Percentiles rank a stretch among this genome's conserved stretches.
phyloP scores from a whole-genome alignment of 2,329 filamentous ascomycete genomes.

The Colletotrichum acutatum region DNA sequence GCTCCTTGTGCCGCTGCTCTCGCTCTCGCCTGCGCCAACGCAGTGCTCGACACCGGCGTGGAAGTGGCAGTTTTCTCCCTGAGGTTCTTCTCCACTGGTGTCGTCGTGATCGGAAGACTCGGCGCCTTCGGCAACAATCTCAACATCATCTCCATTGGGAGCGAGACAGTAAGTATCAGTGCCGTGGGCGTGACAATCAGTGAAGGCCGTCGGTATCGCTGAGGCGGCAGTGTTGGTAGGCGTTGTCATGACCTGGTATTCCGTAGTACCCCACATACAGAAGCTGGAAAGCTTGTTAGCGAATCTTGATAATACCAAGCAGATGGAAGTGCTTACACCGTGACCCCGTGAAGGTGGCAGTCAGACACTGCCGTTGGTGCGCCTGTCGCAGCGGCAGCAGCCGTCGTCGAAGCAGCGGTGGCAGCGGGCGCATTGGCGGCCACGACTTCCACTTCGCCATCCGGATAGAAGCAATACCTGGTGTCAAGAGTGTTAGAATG shows the following conservation, averaged over 20 bases:
- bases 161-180: slow-evolving; percentile 70
- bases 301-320: not conserved
- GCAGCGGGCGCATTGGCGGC: slow-evolving; percentile 34
- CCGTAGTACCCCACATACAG: slow-evolving; percentile 55
- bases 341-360: slow-evolving; percentile 54
- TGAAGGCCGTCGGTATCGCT: slow-evolving; percentile 69
- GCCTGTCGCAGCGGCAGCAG: slow-evolving; percentile 1
- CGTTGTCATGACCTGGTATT: slow-evolving; percentile 57
- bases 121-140: slow-evolving; percentile 56
- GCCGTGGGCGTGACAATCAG: slow-evolving; percentile 72
- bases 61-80: slow-evolving; percentile 72
- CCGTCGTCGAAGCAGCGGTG: slow-evolving; percentile 25
- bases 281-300: slow-evolving; percentile 45
- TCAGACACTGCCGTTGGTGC: slow-evolving; percentile 50
- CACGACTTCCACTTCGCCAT: slow-evolving; percentile 55
- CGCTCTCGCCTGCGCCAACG: slow-evolving; percentile 48
- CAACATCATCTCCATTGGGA: slow-evolving; percentile 69
- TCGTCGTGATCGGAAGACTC: slow-evolving; percentile 38
- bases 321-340: slow-evolving; percentile 46
- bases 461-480: slow-evolving; percentile 56
- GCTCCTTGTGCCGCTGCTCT: slow-evolving; percentile 44
- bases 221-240: slow-evolving; percentile 60
- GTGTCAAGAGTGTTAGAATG: not conserved
- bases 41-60: slow-evolving; percentile 78
- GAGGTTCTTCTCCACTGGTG: slow-evolving; percentile 39